These are phyloP conservation scores for Boehmeria nivea DNA, from an alignment of 306 rosid genomes.

Conservation along the genomic window DNA sequence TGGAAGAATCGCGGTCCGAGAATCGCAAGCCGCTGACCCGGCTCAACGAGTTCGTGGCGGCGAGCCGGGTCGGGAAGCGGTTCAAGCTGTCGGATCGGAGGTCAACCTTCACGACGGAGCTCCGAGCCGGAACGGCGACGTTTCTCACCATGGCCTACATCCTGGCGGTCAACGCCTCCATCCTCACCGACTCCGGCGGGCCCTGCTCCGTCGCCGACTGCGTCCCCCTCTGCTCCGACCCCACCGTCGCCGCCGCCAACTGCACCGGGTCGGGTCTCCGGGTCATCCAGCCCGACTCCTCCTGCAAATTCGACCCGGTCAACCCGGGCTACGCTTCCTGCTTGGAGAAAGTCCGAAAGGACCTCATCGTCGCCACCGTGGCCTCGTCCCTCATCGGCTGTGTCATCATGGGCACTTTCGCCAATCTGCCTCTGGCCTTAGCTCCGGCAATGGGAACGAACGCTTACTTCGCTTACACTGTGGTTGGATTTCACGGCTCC, in stretches of 20 bases:
- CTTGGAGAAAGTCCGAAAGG: slow-evolving; percentile 57
- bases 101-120: slow-evolving; percentile 89
- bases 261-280: slow-evolving; percentile 39
- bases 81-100: slow-evolving; percentile 77
- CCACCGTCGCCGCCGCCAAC: slow-evolving; percentile 32
- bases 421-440: slow-evolving; percentile 81
- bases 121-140: slow-evolving; percentile 96
- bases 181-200: slow-evolving; percentile 85
- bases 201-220: slow-evolving; percentile 86
- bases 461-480: slow-evolving; percentile 96
- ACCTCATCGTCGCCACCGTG: slow-evolving; percentile 82
- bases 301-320: slow-evolving; percentile 80
- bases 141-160: slow-evolving; percentile 99
- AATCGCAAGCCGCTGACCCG: slow-evolving; percentile 39
- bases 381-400: slow-evolving; percentile 84
- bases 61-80: slow-evolving; percentile 50
- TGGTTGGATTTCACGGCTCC: slow-evolving; percentile 96
- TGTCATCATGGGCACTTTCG: slow-evolving; percentile 83
- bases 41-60: slow-evolving; percentile 46
- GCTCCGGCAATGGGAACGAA: slow-evolving; percentile 99
- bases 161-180: slow-evolving; percentile 97
- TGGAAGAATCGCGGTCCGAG: slow-evolving; percentile 31
- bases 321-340: slow-evolving; percentile 80
- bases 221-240: slow-evolving; percentile 72
- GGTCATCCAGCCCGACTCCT: slow-evolving; percentile 41